These are phyloP conservation scores for Fragaria nilgerrensis DNA, from an alignment of 306 rosid genomes.

Conservation along the genomic window DNA sequence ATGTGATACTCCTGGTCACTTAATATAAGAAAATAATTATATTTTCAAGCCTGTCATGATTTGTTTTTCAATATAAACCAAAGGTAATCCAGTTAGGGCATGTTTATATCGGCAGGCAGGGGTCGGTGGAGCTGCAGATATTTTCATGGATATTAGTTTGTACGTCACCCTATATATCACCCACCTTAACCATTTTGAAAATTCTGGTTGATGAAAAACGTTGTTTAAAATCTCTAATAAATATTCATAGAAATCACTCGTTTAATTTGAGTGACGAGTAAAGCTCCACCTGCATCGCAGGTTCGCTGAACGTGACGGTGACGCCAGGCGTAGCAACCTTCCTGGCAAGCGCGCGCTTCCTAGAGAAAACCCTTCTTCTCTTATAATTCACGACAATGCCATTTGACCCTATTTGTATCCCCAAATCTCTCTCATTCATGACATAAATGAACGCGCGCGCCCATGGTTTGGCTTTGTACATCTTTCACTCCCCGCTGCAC, in stretches of 20 bases:
- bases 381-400: slow-evolving; percentile 12
- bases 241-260: not conserved
- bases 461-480: not conserved
- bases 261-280: not conserved
- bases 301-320: slow-evolving; percentile 26
- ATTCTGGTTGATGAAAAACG: not conserved
- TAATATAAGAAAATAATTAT: too few species aligned
- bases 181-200: too few species aligned
- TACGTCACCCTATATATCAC: too few species aligned
- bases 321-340: not conserved
- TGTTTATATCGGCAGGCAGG: too few species aligned
- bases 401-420: not conserved
- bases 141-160: too few species aligned
- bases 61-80: too few species aligned
- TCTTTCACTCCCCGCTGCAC: not conserved
- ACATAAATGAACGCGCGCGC: not conserved
- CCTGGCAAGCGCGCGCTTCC: not conserved
- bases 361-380: not conserved
- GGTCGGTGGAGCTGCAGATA: too few species aligned
- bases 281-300: not conserved
- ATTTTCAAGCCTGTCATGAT: too few species aligned
- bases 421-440: too few species aligned
- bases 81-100: too few species aligned
- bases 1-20: too few species aligned
- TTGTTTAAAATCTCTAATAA: not conserved